Base-by-base conservation (phyloP, 352 stramenopile species). In the Pythium folliculosum region DNA sequence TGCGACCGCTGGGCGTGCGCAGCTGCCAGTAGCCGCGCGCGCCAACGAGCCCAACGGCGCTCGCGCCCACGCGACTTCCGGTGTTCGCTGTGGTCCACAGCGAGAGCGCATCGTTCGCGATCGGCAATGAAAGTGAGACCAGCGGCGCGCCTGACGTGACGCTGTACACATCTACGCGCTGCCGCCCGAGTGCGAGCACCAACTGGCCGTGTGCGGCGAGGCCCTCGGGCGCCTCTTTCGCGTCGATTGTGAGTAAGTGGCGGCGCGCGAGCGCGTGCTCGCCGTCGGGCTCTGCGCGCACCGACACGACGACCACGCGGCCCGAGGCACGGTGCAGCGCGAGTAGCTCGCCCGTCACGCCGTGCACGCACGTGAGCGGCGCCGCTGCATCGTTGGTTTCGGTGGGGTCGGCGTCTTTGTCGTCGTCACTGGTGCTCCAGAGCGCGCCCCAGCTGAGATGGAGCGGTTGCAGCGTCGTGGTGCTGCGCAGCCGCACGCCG, bases 321-420 rank as follows among this genome's bases (percentile, higher is more conserved):
- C 75, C 72, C 21, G 74, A 73, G 5, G 53, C 35, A 1, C 71
- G 72, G 8, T 77, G 60, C 0, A 95, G 22, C 38, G 89, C 67
- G 25, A 95, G 49, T 7, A 95, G 71, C 60, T 94, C 86, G 7
- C 88, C 85, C n/a, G 88, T 96, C 45, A 93, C 73, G 48, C 73
- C 88, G 48, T 95, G 88, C 3, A 89, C 37, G 52, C 80, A 91
- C 0, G 66, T 64, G 21, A 82, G 60, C 27, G 27, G 27, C 27
- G 27, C 5, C 5, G 27, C 27, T 5, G 27, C 27, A 32, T 32
- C 27, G 27, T n/a, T n/a, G n/a, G n/a, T n/a, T n/a, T n/a, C n/a
- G n/a, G n/a, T n/a, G n/a, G n/a, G n/a, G n/a, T n/a, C n/a, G n/a
- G n/a, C n/a, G n/a, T n/a, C n/a, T n/a, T n/a, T n/a, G n/a, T n/a